Base-by-base conservation (phyloP, 2,329 filamentous ascomycete species). In the Aureobasidium musti region DNA sequence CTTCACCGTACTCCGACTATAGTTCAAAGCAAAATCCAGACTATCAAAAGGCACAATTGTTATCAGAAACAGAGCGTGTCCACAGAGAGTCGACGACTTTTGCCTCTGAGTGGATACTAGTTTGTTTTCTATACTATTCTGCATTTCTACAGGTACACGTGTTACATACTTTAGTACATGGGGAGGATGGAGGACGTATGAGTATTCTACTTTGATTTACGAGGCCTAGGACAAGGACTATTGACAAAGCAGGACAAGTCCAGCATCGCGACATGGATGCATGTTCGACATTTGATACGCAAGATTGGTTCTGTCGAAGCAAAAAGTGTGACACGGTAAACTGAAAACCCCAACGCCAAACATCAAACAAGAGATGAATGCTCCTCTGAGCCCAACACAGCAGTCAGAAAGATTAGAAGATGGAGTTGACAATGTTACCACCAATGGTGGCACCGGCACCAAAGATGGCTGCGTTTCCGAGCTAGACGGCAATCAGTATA, bases 391-490 rank as follows among this genome's bases (percentile, higher is more conserved):
- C 21, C 19, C 2, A 11, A 26, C 14, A 11, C 37, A 30, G 11
- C 13, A 30, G 41, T 59, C 19, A 28, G 5, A 5, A n/a, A 3
- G 19, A 50, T n/a, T 87, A 96, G 78, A 97, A 95, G 72, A 96
- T 96, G 70, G 89, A 87, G 79, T 96, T 95, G 72, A 97, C 92
- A 75, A 97, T 87, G 75, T 96, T 95, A 71, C 89, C 87, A 75
- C 93, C 93, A 70, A 97, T 89, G 1, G 91, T 95, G 57, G 94
- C 93, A 78, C 94, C 93, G 56, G 94, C 94, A 77, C 94, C 94
- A 73, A 96, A 96, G 71, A 97, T 92, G 33, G 92, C 92, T 52
- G 87, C 87, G 76, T 89, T 89, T 39, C 94, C 94, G 74, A 94
- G 78, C 64, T 65, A 21, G 33, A 56, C 2, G 14, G 3, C 5